Conservation (phyloP, 2,329 filamentous ascomycete species). For the Cladosporium velox region DNA sequence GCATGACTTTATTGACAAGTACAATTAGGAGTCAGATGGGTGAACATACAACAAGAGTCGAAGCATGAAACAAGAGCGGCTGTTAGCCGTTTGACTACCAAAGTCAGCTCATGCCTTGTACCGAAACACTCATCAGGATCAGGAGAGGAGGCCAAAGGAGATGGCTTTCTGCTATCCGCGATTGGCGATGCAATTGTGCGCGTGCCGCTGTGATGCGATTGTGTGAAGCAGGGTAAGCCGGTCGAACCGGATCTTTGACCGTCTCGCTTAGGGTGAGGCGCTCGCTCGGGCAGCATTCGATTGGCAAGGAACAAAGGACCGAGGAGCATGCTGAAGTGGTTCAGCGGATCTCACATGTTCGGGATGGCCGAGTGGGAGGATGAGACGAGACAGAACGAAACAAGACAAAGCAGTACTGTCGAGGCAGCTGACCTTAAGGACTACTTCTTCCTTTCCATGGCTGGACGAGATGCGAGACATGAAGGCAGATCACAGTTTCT, state of each 20-base stretch:
- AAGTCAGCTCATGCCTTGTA: not conserved
- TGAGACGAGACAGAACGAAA: not conserved
- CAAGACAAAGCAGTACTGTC: not conserved
- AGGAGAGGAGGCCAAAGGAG: too few relatives aligned
- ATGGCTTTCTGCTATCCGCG: not conserved
- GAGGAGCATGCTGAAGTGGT: not conserved
- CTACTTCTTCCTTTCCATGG: not conserved
- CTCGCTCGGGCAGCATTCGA: not conserved
- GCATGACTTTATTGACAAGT: too few relatives aligned
- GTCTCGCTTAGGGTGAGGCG: not conserved
- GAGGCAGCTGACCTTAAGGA: not conserved
- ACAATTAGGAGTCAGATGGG: not conserved
- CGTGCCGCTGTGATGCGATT: not conserved
- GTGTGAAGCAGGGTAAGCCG: not conserved
- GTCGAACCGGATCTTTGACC: not conserved
- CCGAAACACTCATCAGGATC: not conserved
- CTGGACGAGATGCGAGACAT: not conserved
- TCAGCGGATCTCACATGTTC: not conserved
- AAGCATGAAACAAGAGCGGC: not conserved
- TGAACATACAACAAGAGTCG: not conserved
- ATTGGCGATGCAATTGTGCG: not conserved
- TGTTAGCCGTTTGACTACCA: not conserved
- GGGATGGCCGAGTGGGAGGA: not conserved
- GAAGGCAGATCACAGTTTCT: not conserved
- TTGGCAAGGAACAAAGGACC: not conserved